Base-by-base conservation (phyloP, 2,329 filamentous ascomycete species). In the Aspergillus ochraceoroseus region DNA sequence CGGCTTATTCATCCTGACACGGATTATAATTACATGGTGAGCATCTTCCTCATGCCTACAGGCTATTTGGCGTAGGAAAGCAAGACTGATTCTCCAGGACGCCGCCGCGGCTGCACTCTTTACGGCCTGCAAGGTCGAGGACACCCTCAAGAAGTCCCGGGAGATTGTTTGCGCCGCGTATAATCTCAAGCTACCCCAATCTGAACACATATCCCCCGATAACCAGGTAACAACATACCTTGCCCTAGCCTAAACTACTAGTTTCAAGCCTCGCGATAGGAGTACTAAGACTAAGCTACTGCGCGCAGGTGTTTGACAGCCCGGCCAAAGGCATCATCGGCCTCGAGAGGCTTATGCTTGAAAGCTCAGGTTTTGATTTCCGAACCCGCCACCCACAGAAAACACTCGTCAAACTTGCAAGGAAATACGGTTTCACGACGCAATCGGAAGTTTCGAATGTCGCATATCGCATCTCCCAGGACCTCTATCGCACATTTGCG, bases 81-180 rank as follows among this genome's bases (percentile, higher is more conserved):
- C 4, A 34, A 12, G 22, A 13, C 30, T 42, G 14, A 49, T 34
- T 14, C 41, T 52, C n/a, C 27, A 87, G 63, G 90, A 96, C 61
- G 89, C 87, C 1, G 87, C 90, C 0, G 79, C 92, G 5, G 87
- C 92, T 1, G 84, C 87, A 15, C 71, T 98, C 6, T 90, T 96
- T 58, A 85, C 89, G 2, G 89, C 89, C 2, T 96, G 90, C 73
- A 98, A 98, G 70, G 88, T 94, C 31, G 92, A 98, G 65, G 92
- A 98, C 64, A 98, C 92, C 0, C 77, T 95, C 52, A 98, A 98
- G 69, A 96, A 96, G 70, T 94, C 87, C 3, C 81, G 79, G 43
- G 92, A 98, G 49, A 94, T 98, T 46, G 73, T 96, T 11, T 94
- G 87, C 43, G 88, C 89, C 1, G 83, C 87, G 15, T 87, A 90